Percentiles rank a stretch among this genome's conserved stretches.
Conservation (phyloP, 1,284 basidiomycete genomes). For the Trametes versicolor region DNA sequence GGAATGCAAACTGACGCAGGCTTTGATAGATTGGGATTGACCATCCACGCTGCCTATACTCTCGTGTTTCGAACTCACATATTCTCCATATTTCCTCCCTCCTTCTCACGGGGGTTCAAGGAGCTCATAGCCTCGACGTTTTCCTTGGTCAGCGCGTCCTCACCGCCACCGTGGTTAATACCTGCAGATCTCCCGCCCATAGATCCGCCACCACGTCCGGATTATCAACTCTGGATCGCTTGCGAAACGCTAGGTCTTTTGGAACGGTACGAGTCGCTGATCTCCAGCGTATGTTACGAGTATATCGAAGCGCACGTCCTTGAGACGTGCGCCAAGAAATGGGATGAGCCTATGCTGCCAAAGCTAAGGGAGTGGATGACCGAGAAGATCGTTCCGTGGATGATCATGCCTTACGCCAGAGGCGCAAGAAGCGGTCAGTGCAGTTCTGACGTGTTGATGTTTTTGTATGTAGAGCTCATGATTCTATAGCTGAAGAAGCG, state of each 20-base stretch:
- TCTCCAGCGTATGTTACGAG: conserved; percentile 86
- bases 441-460: background rate
- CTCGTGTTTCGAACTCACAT: conserved; percentile 76
- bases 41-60: conserved; percentile 67
- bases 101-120: conserved; percentile 73
- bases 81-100: conserved; percentile 71
- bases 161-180: conserved; percentile 38
- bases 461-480: background rate
- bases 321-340: conserved; percentile 72
- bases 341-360: conserved; percentile 74
- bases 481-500: conserved; percentile 70
- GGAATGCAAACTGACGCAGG: conserved; percentile 17
- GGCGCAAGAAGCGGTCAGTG: conserved; percentile 65
- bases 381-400: conserved; percentile 83
- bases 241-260: conserved; percentile 82
- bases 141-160: conserved; percentile 40
- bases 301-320: conserved; percentile 81
- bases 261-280: conserved; percentile 86
- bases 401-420: conserved; percentile 80
- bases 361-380: conserved; percentile 79
- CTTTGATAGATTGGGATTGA: conserved; percentile 63
- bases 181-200: conserved; percentile 5
- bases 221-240: conserved; percentile 61
- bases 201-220: conserved; percentile 39
- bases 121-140: conserved; percentile 69